These are phyloP conservation scores for Craspedostauros australis DNA, from an alignment of 108 stramenopile genomes.

Conservation along the genomic window DNA sequence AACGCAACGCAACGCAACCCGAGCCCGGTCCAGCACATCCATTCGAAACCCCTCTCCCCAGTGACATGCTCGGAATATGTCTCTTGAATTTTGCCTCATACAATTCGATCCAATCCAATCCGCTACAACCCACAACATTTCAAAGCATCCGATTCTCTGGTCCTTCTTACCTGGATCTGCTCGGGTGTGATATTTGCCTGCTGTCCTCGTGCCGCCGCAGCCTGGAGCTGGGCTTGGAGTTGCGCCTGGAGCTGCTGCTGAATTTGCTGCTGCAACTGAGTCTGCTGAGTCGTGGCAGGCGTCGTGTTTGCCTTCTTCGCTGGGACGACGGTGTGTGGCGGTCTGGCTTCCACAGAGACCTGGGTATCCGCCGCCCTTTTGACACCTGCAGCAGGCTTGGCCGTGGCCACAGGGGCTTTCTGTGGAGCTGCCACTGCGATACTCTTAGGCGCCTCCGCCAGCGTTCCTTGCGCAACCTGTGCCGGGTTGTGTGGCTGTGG, in stretches of 20 bases:
- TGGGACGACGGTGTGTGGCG: too few relatives aligned
- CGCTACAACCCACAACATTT: too few relatives aligned
- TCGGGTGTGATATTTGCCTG: conserved; percentile 83
- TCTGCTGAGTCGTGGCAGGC: conserved; percentile 20
- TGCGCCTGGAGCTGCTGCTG: conserved; percentile 78
- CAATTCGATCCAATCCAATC: too few relatives aligned
- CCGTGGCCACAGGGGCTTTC: neutral
- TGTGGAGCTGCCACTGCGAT: neutral
- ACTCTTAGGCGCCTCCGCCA: neutral
- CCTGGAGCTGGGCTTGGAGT: conserved; percentile 72
- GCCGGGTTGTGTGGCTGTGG: neutral
- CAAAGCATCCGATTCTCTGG: too few relatives aligned
- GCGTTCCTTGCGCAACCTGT: neutral
- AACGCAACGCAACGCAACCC: too few relatives aligned
- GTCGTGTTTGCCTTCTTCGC: conserved; percentile 35
- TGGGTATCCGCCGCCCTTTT: too few relatives aligned
- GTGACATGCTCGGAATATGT: too few relatives aligned
- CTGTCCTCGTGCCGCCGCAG: conserved; percentile 79
- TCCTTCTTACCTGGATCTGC: conserved; percentile 74
- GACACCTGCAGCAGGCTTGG: too few relatives aligned
- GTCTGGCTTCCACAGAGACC: neutral
- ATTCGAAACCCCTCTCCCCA: too few relatives aligned
- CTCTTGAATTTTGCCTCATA: too few relatives aligned
- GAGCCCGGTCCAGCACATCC: too few relatives aligned
- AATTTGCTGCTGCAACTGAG: conserved; percentile 74